Percentiles rank a stretch among this genome's conserved stretches.
Evolutionary conservation across 108 stramenopile species (phyloP).

Genomic region (Chaetoceros muelleri): DNA sequence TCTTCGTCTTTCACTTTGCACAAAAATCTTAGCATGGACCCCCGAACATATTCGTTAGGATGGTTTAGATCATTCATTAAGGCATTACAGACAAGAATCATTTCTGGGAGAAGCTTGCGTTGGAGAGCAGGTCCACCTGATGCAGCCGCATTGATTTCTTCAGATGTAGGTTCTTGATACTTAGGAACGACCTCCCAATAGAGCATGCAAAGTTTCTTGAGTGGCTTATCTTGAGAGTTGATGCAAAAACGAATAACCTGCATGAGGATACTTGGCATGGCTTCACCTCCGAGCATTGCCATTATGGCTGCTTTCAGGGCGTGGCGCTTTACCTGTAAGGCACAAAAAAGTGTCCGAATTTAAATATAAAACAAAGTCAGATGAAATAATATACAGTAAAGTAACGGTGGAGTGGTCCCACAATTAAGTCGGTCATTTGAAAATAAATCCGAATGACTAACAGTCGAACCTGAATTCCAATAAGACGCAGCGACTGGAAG

Average conservation of each 20-base stretch:
- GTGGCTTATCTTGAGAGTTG: slow-evolving; percentile 94
- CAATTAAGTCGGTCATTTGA: too few relatives aligned
- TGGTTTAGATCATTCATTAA: slow-evolving; percentile 97
- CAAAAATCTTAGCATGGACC: slow-evolving; percentile 96
- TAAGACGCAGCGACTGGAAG: too few relatives aligned
- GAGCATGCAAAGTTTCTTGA: slow-evolving; percentile 97
- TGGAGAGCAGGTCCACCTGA: slow-evolving; percentile 55
- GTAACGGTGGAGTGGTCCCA: too few relatives aligned
- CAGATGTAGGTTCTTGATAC: slow-evolving; percentile 77
- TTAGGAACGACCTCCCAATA: slow-evolving; percentile 99
- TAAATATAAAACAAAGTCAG: too few relatives aligned
- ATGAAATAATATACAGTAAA: too few relatives aligned
- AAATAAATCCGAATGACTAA: too few relatives aligned
- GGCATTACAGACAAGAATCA: slow-evolving; percentile 98
- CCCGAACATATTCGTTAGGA: slow-evolving; percentile 98
- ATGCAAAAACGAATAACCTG: slow-evolving; percentile 98
- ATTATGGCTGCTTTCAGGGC: slow-evolving; percentile 97
- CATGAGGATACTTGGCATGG: slow-evolving; percentile 96
- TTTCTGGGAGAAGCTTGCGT: slow-evolving; percentile 94
- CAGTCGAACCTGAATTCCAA: too few relatives aligned
- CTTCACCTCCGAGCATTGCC: slow-evolving; percentile 94
- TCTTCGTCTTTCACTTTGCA: slow-evolving; percentile 98
- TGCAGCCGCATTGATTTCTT: slow-evolving; percentile 57
- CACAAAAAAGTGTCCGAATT: too few relatives aligned
- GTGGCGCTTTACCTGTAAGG: slow-evolving; percentile 66